Conservation (phyloP, 148 eudicot species). For the Nyssa sinensis region DNA sequence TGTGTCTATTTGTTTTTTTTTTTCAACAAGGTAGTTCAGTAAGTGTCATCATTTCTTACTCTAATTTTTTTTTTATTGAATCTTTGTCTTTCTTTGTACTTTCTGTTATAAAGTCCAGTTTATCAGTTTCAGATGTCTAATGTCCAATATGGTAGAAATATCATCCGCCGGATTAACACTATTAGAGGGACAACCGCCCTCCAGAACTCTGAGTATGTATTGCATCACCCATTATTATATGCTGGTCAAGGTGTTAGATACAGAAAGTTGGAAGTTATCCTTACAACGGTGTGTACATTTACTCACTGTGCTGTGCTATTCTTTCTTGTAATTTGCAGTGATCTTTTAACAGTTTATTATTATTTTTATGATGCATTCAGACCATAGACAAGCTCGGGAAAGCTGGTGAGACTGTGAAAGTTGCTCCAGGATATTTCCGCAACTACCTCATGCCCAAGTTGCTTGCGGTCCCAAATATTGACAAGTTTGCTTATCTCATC, state of each 20-base stretch:
- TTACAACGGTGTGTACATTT: constrained; percentile 55
- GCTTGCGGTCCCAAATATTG: constrained; percentile 91
- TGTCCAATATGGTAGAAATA: constrained; percentile 47
- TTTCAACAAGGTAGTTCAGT: too few relatives aligned
- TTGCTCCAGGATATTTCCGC: constrained; percentile 89
- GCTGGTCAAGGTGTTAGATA: constrained; percentile 79
- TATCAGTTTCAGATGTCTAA: constrained; percentile 50
- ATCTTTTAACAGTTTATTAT: background rate
- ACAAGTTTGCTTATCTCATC: constrained; percentile 70
- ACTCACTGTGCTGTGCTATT: too few relatives aligned
- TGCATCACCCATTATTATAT: constrained; percentile 61
- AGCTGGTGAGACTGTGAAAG: constrained; percentile 92
- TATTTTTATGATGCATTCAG: constrained; percentile 35
- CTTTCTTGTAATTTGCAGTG: background rate
- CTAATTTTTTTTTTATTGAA: too few relatives aligned
- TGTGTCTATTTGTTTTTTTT: too few relatives aligned
- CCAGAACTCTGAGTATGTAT: constrained; percentile 31
- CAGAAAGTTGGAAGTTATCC: constrained; percentile 80
- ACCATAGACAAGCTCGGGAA: constrained; percentile 81
- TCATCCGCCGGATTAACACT: constrained; percentile 34
- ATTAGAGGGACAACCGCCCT: constrained; percentile 22
- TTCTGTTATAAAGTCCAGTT: background rate
- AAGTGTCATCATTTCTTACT: too few relatives aligned
- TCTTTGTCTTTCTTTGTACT: background rate
- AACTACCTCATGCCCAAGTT: constrained; percentile 93